Evolutionary conservation across 1,284 basidiomycete genomes (phyloP), one percentile per base, ranked within the genome.

Genomic region (Pseudozyma flocculosa): DNA sequence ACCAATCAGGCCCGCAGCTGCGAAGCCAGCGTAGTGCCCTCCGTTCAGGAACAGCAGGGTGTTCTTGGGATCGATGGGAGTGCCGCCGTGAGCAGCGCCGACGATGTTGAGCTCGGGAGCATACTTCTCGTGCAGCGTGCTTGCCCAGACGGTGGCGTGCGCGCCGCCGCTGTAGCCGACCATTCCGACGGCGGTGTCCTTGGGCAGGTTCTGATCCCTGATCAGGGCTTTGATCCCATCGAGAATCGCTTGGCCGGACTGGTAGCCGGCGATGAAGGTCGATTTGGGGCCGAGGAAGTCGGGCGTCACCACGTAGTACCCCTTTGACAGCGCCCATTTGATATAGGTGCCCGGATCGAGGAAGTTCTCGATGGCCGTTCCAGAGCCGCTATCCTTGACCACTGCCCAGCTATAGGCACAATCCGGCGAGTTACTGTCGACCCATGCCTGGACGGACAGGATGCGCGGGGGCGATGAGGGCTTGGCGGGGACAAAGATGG

Each of bases 161-260:
- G 65, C 67, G 19, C 72, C 72, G 37, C 70, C 69, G 21, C 60
- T 65, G 54, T 75, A 72, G 9, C 67, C 69, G 41, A 62, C 62
- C 13, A 67, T 39, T 21, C 41, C 71, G 24, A 65, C 57, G 8
- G 43, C 18, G 26, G 45, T 67, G 51, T 47, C n/a, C 22, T 43
- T 19, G 11, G 62, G 47, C 42, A 61, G 32, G 23, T 56, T 48
- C 40, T 43, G 22, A 44, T 52, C 54, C 39, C 56, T 60, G 45
- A 43, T 45, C 17, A 59, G 30, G 15, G 70, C 72, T 32, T 59
- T 54, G 38, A 74, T 66, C 7, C 55, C 63, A 43, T 74, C 72
- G 2, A 72, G 61, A 14, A 59, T 45, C 8, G 69, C 67, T 37
- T 55, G 56, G 19, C 68, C 72, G 47, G 68, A 61, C 32, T 59